Conservation (phyloP, 2,329 filamentous ascomycete genomes). For the Clarireedia homoeocarpa region DNA sequence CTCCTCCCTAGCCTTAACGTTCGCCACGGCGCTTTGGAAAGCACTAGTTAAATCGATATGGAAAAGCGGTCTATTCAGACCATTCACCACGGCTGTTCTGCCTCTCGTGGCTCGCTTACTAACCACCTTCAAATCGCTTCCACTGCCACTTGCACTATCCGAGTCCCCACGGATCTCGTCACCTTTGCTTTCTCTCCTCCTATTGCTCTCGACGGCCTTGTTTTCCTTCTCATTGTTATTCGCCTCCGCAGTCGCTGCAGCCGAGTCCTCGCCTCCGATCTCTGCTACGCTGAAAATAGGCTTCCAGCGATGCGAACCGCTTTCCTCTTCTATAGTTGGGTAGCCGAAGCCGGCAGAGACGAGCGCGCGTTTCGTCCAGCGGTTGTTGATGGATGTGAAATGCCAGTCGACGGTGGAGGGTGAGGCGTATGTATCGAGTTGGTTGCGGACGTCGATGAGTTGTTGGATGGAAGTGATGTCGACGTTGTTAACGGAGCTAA, state of each 20-base stretch:
- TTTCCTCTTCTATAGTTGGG: slow-evolving; percentile 45
- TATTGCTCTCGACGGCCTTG: slow-evolving; percentile 16
- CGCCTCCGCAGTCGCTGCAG: slow-evolving; percentile 59
- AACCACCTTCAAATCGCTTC: slow-evolving; percentile 15
- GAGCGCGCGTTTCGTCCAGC: slow-evolving; percentile 89
- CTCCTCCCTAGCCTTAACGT: slow-evolving; percentile 52
- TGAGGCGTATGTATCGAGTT: slow-evolving; percentile 76
- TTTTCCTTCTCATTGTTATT: slow-evolving; percentile 41
- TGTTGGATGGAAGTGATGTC: slow-evolving; percentile 90
- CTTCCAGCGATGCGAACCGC: slow-evolving; percentile 61
- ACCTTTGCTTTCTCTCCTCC: slow-evolving; percentile 19
- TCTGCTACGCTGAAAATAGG: slow-evolving; percentile 94
- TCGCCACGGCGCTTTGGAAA: slow-evolving; percentile 77
- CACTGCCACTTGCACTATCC: slow-evolving; percentile 14
- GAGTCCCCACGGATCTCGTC: slow-evolving; percentile 21
- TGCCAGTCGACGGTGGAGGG: slow-evolving; percentile 90
- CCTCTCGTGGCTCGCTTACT: slow-evolving; percentile 31
- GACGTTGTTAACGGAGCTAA: slow-evolving; percentile 87
- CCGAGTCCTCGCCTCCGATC: slow-evolving; percentile 63
- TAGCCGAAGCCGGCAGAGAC: slow-evolving; percentile 84
- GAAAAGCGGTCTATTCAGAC: slow-evolving; percentile 86
- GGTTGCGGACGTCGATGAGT: slow-evolving; percentile 89
- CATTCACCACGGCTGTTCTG: slow-evolving; percentile 62
- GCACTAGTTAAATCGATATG: slow-evolving; percentile 88
- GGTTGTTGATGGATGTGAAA: slow-evolving; percentile 85